Evolutionary conservation across 768 basidiomycete genomes (phyloP).

Genomic region (Strobilomyces dryophilus): DNA sequence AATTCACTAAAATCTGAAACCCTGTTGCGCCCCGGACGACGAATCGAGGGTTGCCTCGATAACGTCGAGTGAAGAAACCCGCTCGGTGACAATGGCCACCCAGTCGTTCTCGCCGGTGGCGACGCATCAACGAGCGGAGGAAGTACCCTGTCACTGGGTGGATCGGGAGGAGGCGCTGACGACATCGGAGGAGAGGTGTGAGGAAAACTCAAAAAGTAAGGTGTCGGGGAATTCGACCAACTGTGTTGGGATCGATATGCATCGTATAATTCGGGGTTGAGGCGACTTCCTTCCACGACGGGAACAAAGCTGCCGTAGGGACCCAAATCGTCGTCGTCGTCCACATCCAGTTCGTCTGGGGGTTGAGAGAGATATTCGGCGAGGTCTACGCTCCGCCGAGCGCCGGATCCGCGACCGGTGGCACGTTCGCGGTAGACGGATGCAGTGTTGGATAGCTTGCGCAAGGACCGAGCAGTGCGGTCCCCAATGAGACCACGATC

Average conservation of each 20-base stretch:
- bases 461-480: conserved; percentile 60
- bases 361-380: conserved; percentile 51
- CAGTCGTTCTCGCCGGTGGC: conserved; percentile 15
- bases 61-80: conserved; percentile 32
- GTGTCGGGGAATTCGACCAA: conserved; percentile 27
- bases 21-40: conserved; percentile 51
- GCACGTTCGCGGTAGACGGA: conserved; percentile 51
- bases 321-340: conserved; percentile 63
- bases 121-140: conserved; percentile 29
- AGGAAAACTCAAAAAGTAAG: conserved; percentile 21
- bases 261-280: conserved; percentile 62
- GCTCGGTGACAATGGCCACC: conserved; percentile 23
- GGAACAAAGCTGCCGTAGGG: conserved; percentile 35
- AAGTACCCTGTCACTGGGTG: conserved; percentile 21
- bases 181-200: conserved; percentile 25
- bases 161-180: conserved; percentile 24
- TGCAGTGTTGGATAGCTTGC: conserved; percentile 48
- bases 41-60: conserved; percentile 56
- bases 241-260: conserved; percentile 45
- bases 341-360: conserved; percentile 53
- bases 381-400: conserved; percentile 34
- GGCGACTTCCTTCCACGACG: conserved; percentile 48
- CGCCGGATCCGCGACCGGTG: conserved; percentile 34
- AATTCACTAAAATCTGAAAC: conserved; percentile 72
- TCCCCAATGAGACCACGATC: conserved; percentile 65